phyloP scores from a whole-genome alignment of 2,329 filamentous ascomycete species.

The Ceratocystis variospora region DNA sequence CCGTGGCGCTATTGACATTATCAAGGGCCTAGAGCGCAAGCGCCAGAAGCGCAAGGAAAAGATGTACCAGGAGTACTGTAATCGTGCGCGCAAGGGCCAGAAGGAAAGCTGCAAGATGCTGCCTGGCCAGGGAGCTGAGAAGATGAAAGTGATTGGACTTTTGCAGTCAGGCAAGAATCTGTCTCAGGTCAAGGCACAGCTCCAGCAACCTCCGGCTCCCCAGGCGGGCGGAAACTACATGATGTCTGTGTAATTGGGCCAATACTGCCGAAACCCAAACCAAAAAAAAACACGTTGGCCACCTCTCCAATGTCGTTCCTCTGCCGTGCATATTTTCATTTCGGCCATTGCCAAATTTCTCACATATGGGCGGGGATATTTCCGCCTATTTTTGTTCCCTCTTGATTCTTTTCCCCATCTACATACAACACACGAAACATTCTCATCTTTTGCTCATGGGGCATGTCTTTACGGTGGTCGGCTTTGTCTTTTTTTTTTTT shows the following conservation, averaged over 20 bases:
- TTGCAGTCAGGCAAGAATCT: conserved; percentile 71
- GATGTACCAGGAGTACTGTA: conserved; percentile 76
- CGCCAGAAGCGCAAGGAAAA: conserved; percentile 87
- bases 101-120: conserved; percentile 50
- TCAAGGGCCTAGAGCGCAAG: conserved; percentile 91
- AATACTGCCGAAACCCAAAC: no score
- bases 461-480: background rate
- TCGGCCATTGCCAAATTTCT: background rate
- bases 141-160: conserved; percentile 72
- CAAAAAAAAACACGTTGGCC: no score
- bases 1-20: conserved; percentile 91
- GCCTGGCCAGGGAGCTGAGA: conserved; percentile 77
- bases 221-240: conserved; percentile 53
- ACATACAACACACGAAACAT: background rate
- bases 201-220: conserved; percentile 10
- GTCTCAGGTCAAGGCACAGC: conserved; percentile 24
- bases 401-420: background rate
- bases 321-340: background rate
- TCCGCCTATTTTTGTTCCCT: background rate
- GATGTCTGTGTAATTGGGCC: conserved; percentile 47
- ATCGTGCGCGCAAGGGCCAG: conserved; percentile 60
- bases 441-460: conserved; percentile 3
- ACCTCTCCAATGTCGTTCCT: no score
- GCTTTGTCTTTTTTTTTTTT: background rate
- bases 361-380: conserved; percentile 12